Evolutionary conservation across 2,329 filamentous ascomycete genomes (phyloP), one percentile per base, ranked within the genome.

Genomic region (Didymella arachidicola): DNA sequence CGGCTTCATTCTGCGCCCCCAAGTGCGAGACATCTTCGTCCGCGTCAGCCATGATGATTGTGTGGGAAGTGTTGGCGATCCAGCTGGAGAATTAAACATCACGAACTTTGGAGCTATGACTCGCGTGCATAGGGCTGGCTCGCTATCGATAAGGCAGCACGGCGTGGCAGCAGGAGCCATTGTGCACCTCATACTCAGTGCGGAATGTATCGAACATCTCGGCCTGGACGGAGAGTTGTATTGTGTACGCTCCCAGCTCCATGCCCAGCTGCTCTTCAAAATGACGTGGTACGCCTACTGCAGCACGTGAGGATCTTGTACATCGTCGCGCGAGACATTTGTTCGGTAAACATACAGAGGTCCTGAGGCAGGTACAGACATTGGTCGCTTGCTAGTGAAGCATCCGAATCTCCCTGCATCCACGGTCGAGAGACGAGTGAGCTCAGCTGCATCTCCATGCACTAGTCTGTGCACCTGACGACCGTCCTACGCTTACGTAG

Each of bases 1-100:
- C 74, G 11, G 48, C 70, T 14, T 64, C 56, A 7, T 69, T 66
- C 4, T 65, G 63, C 25, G 51, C 68, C 39, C 62, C 63, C 46
- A 74, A 54, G 30, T 71, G 66, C 43, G 72, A 65, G 5, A 68
- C 49, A 25, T 77, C 74, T 53, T 77, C 75, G 53, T 77, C 74
- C 62, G 72, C 70, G 64, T 77, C 74, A 19, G 70, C 72, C 74
- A 77, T 76, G 51, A 34, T 59, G 25, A 42, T 6, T 50, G 27
- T 47, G 29, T 44, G n/a, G 22, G 19, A 30, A 29, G 19, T 25
- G 25, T 46, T 42, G 29, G 42, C 27, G 43, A 29, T 39, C 7
- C 25, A 7, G 43, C 27, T 36, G 25, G 30, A 59, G 57, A 52
- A 55, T 11, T 18, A 27, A 52, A 51, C n/a, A 52, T 48, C 45